Conservation (phyloP, 352 stramenopile species). For the Phytophthora colocasiae region DNA sequence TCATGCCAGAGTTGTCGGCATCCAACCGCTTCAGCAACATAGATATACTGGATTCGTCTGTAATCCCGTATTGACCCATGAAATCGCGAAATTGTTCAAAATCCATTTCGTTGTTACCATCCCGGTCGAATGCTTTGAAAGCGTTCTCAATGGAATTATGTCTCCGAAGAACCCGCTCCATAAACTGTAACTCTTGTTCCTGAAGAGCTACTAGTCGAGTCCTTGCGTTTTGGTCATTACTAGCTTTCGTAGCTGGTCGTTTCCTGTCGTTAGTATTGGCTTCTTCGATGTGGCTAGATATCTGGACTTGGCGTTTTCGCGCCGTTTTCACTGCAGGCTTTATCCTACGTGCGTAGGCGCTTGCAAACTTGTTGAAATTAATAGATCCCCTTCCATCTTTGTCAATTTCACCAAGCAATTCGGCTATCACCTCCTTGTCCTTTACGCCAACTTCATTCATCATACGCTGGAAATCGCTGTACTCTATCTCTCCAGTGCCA, state of each 20-base stretch:
- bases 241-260: slow-evolving; percentile 3
- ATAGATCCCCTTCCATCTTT: slow-evolving; percentile 43
- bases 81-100: slow-evolving; percentile 70
- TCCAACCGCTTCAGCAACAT: slow-evolving; percentile 59
- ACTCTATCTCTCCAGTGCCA: slow-evolving; percentile 50
- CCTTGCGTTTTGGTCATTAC: slow-evolving; percentile 28
- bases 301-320: background rate
- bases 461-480: slow-evolving; percentile 58
- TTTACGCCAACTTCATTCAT: slow-evolving; percentile 62
- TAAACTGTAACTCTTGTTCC: slow-evolving; percentile 63
- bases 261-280: background rate
- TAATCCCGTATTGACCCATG: slow-evolving; percentile 59
- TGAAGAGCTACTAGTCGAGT: slow-evolving; percentile 34
- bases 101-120: slow-evolving; percentile 47
- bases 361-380: slow-evolving; percentile 51
- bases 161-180: slow-evolving; percentile 48
- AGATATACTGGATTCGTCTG: slow-evolving; percentile 53
- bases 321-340: slow-evolving; percentile 27
- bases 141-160: slow-evolving; percentile 55
- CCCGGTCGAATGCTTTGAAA: slow-evolving; percentile 51
- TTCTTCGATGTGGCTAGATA: background rate
- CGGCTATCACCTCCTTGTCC: slow-evolving; percentile 42
- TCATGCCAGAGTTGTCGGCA: slow-evolving; percentile 50
- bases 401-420: slow-evolving; percentile 51
- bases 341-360: slow-evolving; percentile 39